Evolutionary conservation across 164 flowering plant genomes (phyloP), one percentile per base, ranked within the genome.

Genomic region (Vitis labrusca): DNA sequence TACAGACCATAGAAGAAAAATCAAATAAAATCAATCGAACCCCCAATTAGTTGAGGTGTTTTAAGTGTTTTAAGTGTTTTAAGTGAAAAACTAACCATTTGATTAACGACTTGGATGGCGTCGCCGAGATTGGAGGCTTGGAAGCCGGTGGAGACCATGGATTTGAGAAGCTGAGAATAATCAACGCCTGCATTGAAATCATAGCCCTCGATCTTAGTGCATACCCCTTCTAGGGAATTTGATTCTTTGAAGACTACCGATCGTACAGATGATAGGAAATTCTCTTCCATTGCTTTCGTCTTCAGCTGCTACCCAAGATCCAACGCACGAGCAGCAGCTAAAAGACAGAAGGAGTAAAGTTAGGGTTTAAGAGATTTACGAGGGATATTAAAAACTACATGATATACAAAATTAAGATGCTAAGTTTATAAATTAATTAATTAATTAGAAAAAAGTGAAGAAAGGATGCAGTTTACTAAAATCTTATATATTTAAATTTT

Each of bases 121-220:
- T 95, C 97, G 2, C 98, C 99, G 54, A 93, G 89, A 71, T 93
- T 91, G 71, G 98, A 89, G 52, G 99, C 99, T 76, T 95, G 99
- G 65, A 93, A 95, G 1, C 98, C 98, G 49, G 97, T 89, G 44
- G 91, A 77, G 44, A 78, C 56, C 83, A 95, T 65, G 58, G 97
- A 89, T 62, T 79, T 80, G 59, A 95, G 73, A 50, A 95, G 88
- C 68, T 78, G 71, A 9, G 84, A 54, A 68, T 91, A 86, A 73
- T 93, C 67, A 0, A 93, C 84, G 1, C 99, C 99, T 47, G 69
- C 77, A 66, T 93, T 93, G 79, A 95, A 95, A 71, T 95, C 98
- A 61, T 95, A 95, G 29, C 98, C 98, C 69, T 81, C 75, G 10
- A 95, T 93, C 67, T 82, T 82, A 12, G 52, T 16, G 68, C 76